Percentiles rank a stretch among this genome's conserved stretches.
Conservation (phyloP, 495 filamentous ascomycete genomes). For the Friedmanniomyces simplex region DNA sequence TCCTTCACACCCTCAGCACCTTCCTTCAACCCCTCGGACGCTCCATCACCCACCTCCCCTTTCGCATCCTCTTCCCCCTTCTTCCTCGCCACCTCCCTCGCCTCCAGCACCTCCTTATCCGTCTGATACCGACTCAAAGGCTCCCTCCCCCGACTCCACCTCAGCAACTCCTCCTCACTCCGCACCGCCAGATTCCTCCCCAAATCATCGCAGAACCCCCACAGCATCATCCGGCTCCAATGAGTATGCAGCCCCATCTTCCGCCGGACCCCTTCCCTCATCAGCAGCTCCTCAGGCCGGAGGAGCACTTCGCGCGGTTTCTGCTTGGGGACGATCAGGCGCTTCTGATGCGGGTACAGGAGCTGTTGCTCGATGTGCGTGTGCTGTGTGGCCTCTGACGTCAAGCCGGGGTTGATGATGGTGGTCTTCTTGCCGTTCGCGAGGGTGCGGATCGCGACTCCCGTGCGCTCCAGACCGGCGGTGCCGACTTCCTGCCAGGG, state of each 20-base stretch:
- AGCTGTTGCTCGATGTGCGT: slow-evolving; percentile 1
- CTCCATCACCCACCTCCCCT: no score
- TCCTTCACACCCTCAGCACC: no score
- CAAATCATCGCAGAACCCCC: slow-evolving; percentile 41
- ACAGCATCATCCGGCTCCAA: slow-evolving; percentile 42
- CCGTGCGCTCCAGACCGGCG: slow-evolving; percentile 14
- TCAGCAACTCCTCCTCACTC: slow-evolving; percentile 5
- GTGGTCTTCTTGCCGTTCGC: neutral
- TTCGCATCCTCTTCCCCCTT: neutral
- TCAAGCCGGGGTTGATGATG: neutral
- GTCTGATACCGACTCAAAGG: neutral
- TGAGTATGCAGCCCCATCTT: slow-evolving; percentile 36
- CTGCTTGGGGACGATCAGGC: slow-evolving; percentile 33
- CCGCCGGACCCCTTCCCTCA: slow-evolving; percentile 39
- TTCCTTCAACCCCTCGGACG: no score
- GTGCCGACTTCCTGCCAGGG: slow-evolving; percentile 38
- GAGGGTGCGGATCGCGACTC: neutral
- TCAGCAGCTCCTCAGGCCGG: slow-evolving; percentile 47
- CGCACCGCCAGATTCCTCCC: slow-evolving; percentile 5
- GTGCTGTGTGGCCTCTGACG: neutral
- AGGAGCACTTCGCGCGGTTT: slow-evolving; percentile 31
- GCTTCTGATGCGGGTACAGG: slow-evolving; percentile 35
- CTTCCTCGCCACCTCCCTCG: neutral
- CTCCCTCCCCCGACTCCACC: neutral
- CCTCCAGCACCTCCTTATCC: neutral